Base-by-base conservation (phyloP, 768 basidiomycete genomes). In the Lepiota brunneoincarnata region DNA sequence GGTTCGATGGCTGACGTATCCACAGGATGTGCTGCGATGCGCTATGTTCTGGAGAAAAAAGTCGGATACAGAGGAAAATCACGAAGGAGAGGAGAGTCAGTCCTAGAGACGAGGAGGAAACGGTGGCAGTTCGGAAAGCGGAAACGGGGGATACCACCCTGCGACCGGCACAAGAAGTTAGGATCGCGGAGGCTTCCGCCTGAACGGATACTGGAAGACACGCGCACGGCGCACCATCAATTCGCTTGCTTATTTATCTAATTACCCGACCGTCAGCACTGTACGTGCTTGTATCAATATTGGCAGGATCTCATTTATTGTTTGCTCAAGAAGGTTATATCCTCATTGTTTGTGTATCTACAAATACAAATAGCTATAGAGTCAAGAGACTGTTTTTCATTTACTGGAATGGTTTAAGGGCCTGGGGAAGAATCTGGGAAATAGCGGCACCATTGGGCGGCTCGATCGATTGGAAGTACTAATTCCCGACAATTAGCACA, bases 401-500 rank as follows among this genome's bases (percentile, higher is more conserved):
- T 68, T 75, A 81, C 55, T 81, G 59, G 75, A 78, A 84, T 11
- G 81, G 80, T 58, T 69, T 63, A 47, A 83, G 74, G 6, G 81
- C 81, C 64, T 83, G 74, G 18, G 83, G 84, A 58, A 84, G 72
- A 51, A 84, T 75, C 41, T 67, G 65, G 14, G 81, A 50, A 58
- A 84, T 72, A n/a, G 83, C 69, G 57, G 77, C 62, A 45, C 84
- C 83, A 61, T 59, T 79, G 46, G 81, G 82, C 7, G 83, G 83
- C 67, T 86, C 81, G 51, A 83, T 82, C 20, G 79, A 81, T 69
- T 76, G 74, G 77, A 72, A 83, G 72, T 83, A 84, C 80, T 67
- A 24, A 49, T 42, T 44, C 23, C 49, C 31, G 28, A 38, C 50
- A 35, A 43, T 24, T 40, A 41, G 26, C 21, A 46, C 49, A 46